Evolutionary conservation across 73 alveolate species (phyloP).

Genomic region (Paramecium sonneborni): DNA sequence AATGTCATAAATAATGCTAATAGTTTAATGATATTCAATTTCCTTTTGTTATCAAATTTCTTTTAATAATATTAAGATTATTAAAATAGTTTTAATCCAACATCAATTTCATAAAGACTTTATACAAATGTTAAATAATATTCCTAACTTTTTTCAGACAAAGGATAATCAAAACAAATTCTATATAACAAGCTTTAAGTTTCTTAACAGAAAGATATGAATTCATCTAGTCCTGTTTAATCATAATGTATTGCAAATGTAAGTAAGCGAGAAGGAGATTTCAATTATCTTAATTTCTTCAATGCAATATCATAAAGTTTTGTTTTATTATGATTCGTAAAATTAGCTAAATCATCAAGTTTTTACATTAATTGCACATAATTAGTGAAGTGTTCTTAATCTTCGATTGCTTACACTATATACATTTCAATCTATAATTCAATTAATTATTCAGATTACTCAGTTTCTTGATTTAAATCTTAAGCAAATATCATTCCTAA

Average conservation of each 20-base stretch:
- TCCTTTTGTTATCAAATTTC: constrained; percentile 31
- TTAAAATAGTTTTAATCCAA: constrained; percentile 26
- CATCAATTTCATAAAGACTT: constrained; percentile 49
- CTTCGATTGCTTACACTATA: neutral
- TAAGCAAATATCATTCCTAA: neutral
- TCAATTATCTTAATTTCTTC: neutral
- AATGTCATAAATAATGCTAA: constrained; percentile 26
- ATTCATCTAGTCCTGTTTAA: constrained; percentile 36
- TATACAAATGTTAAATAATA: constrained; percentile 18
- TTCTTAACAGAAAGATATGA: constrained; percentile 1
- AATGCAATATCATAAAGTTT: neutral
- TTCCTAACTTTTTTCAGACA: constrained; percentile 21
- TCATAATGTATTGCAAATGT: constrained; percentile 33
- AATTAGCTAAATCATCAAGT: constrained; percentile 30
- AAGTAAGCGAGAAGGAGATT: constrained; percentile 36
- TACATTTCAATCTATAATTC: constrained; percentile 43
- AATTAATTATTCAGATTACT: neutral
- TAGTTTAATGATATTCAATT: neutral
- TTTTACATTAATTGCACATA: neutral
- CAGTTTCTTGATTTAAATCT: neutral
- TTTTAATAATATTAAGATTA: constrained; percentile 35
- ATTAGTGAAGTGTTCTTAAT: constrained; percentile 43
- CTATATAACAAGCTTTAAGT: constrained; percentile 20
- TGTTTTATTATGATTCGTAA: neutral
- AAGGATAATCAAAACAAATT: constrained; percentile 35